These are phyloP conservation scores for Vanrija pseudolonga DNA, from an alignment of 1,284 basidiomycete species.

Conservation along the genomic window DNA sequence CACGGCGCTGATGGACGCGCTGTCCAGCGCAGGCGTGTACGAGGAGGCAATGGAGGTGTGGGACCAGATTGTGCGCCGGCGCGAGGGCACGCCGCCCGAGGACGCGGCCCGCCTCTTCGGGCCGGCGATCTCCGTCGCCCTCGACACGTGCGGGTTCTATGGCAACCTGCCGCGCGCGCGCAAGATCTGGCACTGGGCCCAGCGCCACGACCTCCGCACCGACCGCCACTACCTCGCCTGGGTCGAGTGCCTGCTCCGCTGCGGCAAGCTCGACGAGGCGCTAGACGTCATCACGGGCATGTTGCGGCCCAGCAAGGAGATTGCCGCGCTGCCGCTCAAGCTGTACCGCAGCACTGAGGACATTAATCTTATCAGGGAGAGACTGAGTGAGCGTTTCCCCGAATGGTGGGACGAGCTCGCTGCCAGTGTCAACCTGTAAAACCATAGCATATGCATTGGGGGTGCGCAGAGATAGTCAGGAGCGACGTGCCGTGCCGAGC, in stretches of 20 bases:
- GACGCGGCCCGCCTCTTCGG: conserved; percentile 55
- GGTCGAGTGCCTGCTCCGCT: conserved; percentile 80
- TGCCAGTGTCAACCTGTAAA: conserved; percentile 1
- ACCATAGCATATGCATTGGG: not conserved
- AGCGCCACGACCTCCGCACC: conserved; percentile 55
- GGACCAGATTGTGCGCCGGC: conserved; percentile 63
- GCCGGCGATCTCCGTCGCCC: conserved; percentile 70
- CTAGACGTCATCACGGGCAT: conserved; percentile 63
- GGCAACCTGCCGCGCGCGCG: conserved; percentile 56
- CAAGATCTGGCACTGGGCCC: conserved; percentile 57
- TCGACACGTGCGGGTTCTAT: conserved; percentile 75
- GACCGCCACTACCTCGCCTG: conserved; percentile 68
- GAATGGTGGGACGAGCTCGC: conserved; percentile 30
- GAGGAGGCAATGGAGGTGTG: conserved; percentile 72
- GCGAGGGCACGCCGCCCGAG: conserved; percentile 21
- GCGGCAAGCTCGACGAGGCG: conserved; percentile 65
- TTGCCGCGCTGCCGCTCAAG: conserved; percentile 44
- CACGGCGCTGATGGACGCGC: conserved; percentile 57
- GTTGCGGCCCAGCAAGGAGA: conserved; percentile 43
- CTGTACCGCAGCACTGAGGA: conserved; percentile 35
- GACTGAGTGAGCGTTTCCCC: conserved; percentile 27
- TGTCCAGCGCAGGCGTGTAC: conserved; percentile 69
- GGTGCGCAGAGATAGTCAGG: too few species aligned
- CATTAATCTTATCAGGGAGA: conserved; percentile 5
- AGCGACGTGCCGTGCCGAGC: too few species aligned